Evolutionary conservation across 768 basidiomycete species (phyloP).

Genomic region (Lactarius trivialis): DNA sequence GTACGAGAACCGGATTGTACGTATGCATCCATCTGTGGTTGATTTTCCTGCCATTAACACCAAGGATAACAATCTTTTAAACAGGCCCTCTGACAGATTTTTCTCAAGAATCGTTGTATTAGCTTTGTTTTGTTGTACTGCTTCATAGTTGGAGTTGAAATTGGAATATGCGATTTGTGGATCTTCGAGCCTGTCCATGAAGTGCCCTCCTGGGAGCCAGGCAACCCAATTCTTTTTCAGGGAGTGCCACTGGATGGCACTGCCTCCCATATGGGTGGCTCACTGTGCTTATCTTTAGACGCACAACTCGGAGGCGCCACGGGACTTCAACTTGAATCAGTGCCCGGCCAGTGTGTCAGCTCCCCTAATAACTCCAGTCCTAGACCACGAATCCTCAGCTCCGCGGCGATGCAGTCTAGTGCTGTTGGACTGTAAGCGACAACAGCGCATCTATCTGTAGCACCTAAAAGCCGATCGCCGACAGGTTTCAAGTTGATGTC

Average conservation of each 20-base stretch:
- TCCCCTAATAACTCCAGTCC: background rate
- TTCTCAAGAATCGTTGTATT: background rate
- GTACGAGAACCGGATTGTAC: background rate
- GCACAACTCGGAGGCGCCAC: too few relatives aligned
- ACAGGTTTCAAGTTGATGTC: background rate
- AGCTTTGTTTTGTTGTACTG: background rate
- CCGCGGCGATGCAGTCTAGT: background rate
- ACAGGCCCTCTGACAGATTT: background rate
- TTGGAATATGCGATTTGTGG: background rate
- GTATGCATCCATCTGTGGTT: background rate
- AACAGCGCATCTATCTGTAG: background rate
- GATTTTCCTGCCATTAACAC: background rate
- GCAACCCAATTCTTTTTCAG: background rate
- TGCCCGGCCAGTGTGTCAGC: too few relatives aligned
- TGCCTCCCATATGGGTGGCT: too few relatives aligned
- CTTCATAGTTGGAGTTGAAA: background rate
- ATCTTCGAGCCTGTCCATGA: background rate
- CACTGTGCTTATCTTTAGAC: too few relatives aligned
- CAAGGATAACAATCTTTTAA: background rate
- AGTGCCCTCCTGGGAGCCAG: background rate
- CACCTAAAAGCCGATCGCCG: background rate
- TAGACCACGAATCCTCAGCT: background rate
- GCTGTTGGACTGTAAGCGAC: background rate
- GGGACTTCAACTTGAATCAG: too few relatives aligned
- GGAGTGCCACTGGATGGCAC: too few relatives aligned